Base-by-base conservation (phyloP, 208 protist species). In the Trypanosoma grayi region DNA sequence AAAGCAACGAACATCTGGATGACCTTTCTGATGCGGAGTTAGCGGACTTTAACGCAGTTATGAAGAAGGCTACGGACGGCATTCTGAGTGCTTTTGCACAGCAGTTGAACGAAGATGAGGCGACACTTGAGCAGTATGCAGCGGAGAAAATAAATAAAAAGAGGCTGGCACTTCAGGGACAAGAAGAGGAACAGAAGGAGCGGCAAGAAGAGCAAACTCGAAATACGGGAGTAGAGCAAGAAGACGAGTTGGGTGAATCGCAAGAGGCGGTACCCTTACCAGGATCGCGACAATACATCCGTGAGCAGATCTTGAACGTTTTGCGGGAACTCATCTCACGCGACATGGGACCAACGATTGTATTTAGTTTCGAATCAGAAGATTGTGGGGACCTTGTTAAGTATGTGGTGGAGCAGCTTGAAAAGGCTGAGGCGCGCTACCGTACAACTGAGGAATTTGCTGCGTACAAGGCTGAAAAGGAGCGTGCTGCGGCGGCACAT, bases 301-400 rank as follows among this genome's bases (percentile, higher is more conserved):
- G 65, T 8, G 69, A 77, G 41, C 79, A 93, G 70, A 85, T 94
- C 16, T 87, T 94, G 57, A 85, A 77, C 66, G 76, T 97, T n/a
- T 67, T 97, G 68, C 73, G 85, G n/a, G 82, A 93, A 73, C 70
- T 96, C n/a, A 83, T 84, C 61, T 72, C 72, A 24, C 74, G 86
- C 20, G 76, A 96, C 41, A 90, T 96, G 81, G 84, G 91, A 16
- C 94, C 94, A 27, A 84, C 77, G 14, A 91, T 97, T 63, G 85
- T 96, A 51, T 97, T 97, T 73, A 87, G 68, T 60, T 95, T 97
- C 60, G 88, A 94, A 55, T 80, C 77, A n/a, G 77, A 85, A 55
- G 77, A 82, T 55, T 97, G 94, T 64, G 82, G 92, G 18, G 81
- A 94, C 56, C 66, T 97, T 18, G 89, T 87, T 0, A 83, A 87